phyloP scores from a whole-genome alignment of 139 green algal species.

The Pseudopediastrum boryanum region DNA sequence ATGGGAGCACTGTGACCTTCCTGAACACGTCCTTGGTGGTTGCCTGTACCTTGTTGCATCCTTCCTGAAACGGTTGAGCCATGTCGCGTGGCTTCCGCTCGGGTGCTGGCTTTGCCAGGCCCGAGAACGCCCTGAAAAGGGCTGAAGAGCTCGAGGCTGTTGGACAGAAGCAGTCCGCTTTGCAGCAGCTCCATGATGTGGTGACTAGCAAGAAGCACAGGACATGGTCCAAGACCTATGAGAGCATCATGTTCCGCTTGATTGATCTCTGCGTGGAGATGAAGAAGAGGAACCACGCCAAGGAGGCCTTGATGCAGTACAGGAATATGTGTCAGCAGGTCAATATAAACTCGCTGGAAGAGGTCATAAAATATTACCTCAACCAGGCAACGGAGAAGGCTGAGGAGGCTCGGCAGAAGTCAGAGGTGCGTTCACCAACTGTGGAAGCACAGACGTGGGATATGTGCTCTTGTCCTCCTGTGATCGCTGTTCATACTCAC shows the following conservation, averaged over 20 bases:
- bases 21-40: too few species aligned
- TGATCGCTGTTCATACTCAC: neutral
- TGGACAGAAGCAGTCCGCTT: conserved; percentile 82
- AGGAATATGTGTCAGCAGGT: conserved; percentile 96
- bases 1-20: too few species aligned
- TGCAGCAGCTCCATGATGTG: conserved; percentile 95
- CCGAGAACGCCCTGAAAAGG: conserved; percentile 98
- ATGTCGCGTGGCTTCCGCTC: conserved; percentile 14
- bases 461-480: too few species aligned
- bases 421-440: conserved; percentile 57
- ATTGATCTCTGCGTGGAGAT: conserved; percentile 95
- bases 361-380: conserved; percentile 98
- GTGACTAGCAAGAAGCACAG: conserved; percentile 96
- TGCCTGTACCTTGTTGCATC: too few species aligned
- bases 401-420: conserved; percentile 82
- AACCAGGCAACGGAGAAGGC: conserved; percentile 89
- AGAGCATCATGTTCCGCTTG: conserved; percentile 97
- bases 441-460: neutral
- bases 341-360: conserved; percentile 95
- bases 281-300: conserved; percentile 90
- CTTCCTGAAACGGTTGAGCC: conserved; percentile 3
- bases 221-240: conserved; percentile 93
- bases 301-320: conserved; percentile 99
- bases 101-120: conserved; percentile 77
- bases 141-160: conserved; percentile 95